Conservation (phyloP, 306 rosid species). For the Clitoria ternatea region DNA sequence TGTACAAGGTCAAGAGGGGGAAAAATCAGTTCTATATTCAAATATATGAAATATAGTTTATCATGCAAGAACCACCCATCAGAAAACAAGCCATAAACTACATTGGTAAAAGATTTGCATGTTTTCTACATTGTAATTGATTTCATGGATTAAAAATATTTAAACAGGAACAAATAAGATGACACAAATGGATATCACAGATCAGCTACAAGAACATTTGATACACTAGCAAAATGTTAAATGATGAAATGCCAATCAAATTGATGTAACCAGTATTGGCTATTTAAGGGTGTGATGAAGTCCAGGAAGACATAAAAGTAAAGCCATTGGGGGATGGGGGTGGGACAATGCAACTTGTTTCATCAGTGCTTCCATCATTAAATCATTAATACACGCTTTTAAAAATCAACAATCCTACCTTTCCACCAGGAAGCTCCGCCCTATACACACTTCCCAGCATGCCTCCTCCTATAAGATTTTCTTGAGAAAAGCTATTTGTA, state of each 20-base stretch:
- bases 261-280: background rate
- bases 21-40: background rate
- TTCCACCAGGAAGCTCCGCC: conserved; percentile 90
- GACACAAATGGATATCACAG: conserved; percentile 8
- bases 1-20: no score
- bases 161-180: conserved; percentile 6
- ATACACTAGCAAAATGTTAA: background rate
- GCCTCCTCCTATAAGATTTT: conserved; percentile 81
- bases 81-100: background rate
- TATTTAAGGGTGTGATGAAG: background rate
- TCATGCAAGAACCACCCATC: conserved; percentile 7
- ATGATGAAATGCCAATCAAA: background rate
- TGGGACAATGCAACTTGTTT: background rate
- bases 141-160: background rate
- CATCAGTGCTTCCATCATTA: no score
- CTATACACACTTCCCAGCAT: conserved; percentile 87
- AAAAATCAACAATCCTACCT: conserved; percentile 50
- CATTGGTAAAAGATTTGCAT: background rate
- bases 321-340: background rate
- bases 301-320: conserved; percentile 11
- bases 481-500: conserved; percentile 92
- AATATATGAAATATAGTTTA: conserved; percentile 3
- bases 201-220: background rate
- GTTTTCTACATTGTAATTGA: background rate
- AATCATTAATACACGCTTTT: background rate